phyloP scores from a whole-genome alignment of 1,139 yeast genomes.

The Taphrina confusa region DNA sequence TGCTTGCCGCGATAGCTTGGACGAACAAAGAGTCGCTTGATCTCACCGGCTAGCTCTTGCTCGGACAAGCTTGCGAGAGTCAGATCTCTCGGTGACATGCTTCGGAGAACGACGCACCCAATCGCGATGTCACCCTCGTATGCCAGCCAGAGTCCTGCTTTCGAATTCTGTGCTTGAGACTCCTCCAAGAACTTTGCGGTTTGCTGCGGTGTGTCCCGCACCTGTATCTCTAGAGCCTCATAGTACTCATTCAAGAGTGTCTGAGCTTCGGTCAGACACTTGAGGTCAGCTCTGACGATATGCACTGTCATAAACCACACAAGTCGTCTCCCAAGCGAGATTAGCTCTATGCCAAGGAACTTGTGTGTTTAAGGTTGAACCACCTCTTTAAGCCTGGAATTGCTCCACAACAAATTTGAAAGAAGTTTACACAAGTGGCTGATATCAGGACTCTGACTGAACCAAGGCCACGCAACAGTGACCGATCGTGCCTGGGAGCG shows the following conservation, averaged over 20 bases:
- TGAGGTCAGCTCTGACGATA: neutral
- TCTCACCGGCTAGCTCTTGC: neutral
- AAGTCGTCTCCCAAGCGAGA: too few relatives aligned
- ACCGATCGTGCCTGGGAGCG: too few relatives aligned
- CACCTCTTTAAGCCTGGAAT: too few relatives aligned
- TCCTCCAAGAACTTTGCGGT: neutral
- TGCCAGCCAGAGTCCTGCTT: constrained; percentile 16
- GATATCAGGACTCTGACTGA: too few relatives aligned
- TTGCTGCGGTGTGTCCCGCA: constrained; percentile 24
- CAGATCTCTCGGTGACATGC: neutral
- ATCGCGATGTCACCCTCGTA: constrained; percentile 16
- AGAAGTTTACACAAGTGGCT: too few relatives aligned
- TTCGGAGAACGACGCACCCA: constrained; percentile 22
- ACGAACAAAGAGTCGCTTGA: constrained; percentile 25
- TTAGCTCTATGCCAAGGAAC: too few relatives aligned
- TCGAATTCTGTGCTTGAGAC: neutral
- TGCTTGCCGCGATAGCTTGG: constrained; percentile 14
- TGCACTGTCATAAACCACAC: neutral
- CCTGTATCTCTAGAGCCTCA: constrained; percentile 11
- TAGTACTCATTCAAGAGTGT: constrained; percentile 23
- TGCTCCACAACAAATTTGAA: too few relatives aligned
- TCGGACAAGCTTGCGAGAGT: neutral
- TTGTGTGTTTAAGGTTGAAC: too few relatives aligned
- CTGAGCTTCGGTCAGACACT: constrained; percentile 1
- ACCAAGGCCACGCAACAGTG: too few relatives aligned